A percentile compares a stretch with the other conserved stretches of the same genome.
phyloP scores from a whole-genome alignment of 257 asterid species.

The Jacaranda mimosifolia region DNA sequence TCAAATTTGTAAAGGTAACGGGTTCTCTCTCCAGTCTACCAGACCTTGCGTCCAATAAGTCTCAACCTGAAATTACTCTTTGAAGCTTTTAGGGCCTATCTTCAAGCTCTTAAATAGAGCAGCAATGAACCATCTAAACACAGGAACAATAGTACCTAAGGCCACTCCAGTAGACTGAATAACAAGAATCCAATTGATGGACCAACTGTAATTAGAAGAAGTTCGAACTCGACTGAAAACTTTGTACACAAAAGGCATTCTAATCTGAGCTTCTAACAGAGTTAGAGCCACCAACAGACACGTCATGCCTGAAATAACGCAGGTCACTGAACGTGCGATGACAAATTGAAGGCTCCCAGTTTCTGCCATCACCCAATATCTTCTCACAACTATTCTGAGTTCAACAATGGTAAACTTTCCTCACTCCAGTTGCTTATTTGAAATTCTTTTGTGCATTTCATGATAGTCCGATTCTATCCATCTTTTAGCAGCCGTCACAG shows the following conservation, averaged over 20 bases:
- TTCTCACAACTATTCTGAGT: conserved; percentile 31
- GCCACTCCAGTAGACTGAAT: conserved; percentile 36
- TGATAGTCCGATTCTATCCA: conserved; percentile 29
- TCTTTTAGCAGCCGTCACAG: conserved; percentile 12
- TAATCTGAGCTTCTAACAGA: conserved; percentile 26
- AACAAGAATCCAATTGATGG: conserved; percentile 32
- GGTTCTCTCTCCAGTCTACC: conserved; percentile 40
- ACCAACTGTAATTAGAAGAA: conserved; percentile 41
- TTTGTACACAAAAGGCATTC: neutral
- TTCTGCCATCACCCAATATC: conserved; percentile 46
- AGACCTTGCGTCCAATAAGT: conserved; percentile 39
- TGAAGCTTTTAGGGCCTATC: neutral
- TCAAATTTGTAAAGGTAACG: conserved; percentile 32
- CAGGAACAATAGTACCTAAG: conserved; percentile 40
- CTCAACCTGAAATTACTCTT: conserved; percentile 35
- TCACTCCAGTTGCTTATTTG: conserved; percentile 5
- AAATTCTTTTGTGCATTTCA: conserved; percentile 20
- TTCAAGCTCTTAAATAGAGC: neutral
- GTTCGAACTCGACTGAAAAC: neutral
- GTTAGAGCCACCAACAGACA: conserved; percentile 29
- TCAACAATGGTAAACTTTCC: conserved; percentile 8
- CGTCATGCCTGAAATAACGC: conserved; percentile 33
- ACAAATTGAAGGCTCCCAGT: conserved; percentile 47
- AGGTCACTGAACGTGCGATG: conserved; percentile 40
- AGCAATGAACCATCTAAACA: conserved; percentile 37